Evolutionary conservation across 352 stramenopile genomes (phyloP), one percentile per base, ranked within the genome.

Genomic region (Pythium phragmiticola): DNA sequence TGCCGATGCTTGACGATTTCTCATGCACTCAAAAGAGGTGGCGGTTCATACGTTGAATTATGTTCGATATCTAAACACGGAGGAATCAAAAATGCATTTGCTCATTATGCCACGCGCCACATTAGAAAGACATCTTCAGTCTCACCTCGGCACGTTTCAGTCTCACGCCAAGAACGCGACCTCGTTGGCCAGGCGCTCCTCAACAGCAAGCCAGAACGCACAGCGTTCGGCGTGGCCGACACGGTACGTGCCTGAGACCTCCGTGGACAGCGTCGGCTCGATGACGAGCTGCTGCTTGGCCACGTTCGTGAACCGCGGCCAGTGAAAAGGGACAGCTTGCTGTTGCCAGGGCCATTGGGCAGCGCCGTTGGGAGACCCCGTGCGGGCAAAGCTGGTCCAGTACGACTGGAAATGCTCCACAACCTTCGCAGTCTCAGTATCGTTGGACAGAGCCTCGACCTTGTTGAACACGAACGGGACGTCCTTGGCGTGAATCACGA

Each of bases 401-500:
- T 47, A 60, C 16, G 0, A 28, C 30, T 60, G 39, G 8, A 66
- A 17, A 2, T 36, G 9, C 12, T 4, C 7, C 21, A 55, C 60
- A 0, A 55, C 0, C 12, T n/a, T 12, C 13, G 46, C n/a, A 7
- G 50, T 55, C 1, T 33, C 23, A 0, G 26, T 19, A 28, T 58
- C 48, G 2, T n/a, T 36, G 17, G 50, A 13, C 42, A 60, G 42
- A 4, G 33, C 13, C 3, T 12, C 8, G 9, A 56, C 50, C 2
- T 55, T 30, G 61, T 58, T 63, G 45, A 68, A 68, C 3, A 68
- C 61, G 48, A 48, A 68, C 30, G 41, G 19, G 3, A 63, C 1
- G 2, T 68, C 61, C 1, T 17, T 36, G 3, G 53, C 39, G 47
- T 68, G 61, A 14, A 63, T 2, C 16, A 28, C 61, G 7, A 68